A percentile compares a stretch with the other conserved stretches of the same genome.
Evolutionary conservation across 352 stramenopile genomes (phyloP).

Genomic region (Globisporangium radiosum): DNA sequence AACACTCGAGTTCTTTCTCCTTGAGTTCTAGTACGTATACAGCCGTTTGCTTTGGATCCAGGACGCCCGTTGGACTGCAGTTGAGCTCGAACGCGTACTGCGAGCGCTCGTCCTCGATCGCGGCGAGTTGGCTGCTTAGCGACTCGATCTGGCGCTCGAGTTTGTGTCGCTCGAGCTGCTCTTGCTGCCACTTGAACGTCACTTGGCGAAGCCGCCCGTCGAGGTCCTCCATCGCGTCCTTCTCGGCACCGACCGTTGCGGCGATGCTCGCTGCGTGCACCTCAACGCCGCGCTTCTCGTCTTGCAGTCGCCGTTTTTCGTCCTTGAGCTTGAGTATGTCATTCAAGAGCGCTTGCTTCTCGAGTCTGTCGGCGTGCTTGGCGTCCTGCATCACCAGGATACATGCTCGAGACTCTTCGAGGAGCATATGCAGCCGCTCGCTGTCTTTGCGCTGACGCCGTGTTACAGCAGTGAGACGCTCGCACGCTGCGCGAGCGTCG

Average conservation of each 20-base stretch:
- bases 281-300: constrained; percentile 27
- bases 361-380: constrained; percentile 19
- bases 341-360: constrained; percentile 38
- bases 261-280: constrained; percentile 15
- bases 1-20: constrained; percentile 33
- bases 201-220: constrained; percentile 44
- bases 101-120: constrained; percentile 49
- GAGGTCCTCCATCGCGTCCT: constrained; percentile 45
- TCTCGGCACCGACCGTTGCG: constrained; percentile 39
- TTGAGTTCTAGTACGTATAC: constrained; percentile 43
- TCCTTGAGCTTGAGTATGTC: constrained; percentile 49
- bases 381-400: constrained; percentile 11
- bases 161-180: constrained; percentile 28
- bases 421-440: constrained; percentile 1
- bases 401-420: neutral
- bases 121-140: constrained; percentile 23
- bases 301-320: constrained; percentile 22
- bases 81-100: constrained; percentile 36
- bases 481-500: neutral
- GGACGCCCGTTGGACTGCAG: constrained; percentile 25
- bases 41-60: constrained; percentile 21
- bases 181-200: constrained; percentile 48
- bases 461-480: neutral
- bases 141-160: constrained; percentile 32
- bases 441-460: neutral